Percentiles rank a stretch among this genome's conserved stretches.
Evolutionary conservation across 2,329 filamentous ascomycete genomes (phyloP).

Genomic region (Ophiocordyceps camponoti-saundersi): DNA sequence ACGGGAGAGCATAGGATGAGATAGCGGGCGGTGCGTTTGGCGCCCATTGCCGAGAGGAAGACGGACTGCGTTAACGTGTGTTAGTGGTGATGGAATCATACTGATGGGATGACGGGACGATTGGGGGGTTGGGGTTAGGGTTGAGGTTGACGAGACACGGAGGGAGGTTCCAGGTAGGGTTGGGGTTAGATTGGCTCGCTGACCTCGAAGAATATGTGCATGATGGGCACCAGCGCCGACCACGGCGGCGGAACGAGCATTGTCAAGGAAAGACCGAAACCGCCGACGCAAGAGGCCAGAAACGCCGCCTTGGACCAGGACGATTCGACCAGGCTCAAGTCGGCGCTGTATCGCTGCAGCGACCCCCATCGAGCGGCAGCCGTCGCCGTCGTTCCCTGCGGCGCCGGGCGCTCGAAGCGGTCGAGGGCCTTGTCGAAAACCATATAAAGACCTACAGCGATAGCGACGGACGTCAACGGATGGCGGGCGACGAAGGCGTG

Average conservation of each 20-base stretch:
- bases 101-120: neutral
- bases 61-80: neutral
- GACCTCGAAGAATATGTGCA: neutral
- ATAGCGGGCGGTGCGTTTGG: neutral
- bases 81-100: neutral
- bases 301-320: neutral
- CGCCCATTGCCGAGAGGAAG: neutral
- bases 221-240: neutral
- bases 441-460: neutral
- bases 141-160: too few species aligned
- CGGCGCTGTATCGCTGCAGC: neutral
- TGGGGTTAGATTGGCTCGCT: neutral
- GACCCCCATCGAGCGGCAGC: neutral
- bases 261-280: neutral
- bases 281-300: neutral
- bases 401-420: neutral
- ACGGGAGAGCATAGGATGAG: neutral
- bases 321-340: neutral
- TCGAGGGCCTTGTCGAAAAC: neutral
- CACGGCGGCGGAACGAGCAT: neutral
- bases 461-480: neutral
- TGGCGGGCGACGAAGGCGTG: neutral
- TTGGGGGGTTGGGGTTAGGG: too few species aligned
- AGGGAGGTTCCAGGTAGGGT: too few species aligned
- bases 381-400: neutral